Evolutionary conservation across 352 stramenopile species (phyloP).

Genomic region (Phytophthora constricta): DNA sequence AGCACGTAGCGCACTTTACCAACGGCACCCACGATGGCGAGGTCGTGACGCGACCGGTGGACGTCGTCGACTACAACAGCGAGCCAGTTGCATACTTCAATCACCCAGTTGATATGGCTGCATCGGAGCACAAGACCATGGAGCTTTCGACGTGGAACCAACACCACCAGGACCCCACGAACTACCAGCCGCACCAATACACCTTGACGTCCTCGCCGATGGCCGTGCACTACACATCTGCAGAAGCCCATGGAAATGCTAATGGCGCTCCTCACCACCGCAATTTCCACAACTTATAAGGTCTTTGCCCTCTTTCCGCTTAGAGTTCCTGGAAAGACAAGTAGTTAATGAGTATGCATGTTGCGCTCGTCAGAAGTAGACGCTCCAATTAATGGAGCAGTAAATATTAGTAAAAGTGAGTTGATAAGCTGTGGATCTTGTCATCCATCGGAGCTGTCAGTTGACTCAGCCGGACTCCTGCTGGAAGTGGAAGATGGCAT

Average conservation of each 20-base stretch:
- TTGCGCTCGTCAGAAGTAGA: neutral
- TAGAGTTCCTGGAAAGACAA: conserved; percentile 19
- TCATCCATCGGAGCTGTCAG: neutral
- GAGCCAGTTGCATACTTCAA: conserved; percentile 32
- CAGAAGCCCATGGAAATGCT: neutral
- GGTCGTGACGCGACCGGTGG: conserved; percentile 21
- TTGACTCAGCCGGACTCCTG: too few species aligned
- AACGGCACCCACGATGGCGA: conserved; percentile 19
- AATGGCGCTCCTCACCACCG: conserved; percentile 15
- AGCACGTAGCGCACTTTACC: conserved; percentile 59
- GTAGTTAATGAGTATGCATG: conserved; percentile 15
- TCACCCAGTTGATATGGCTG: conserved; percentile 13
- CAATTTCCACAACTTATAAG: conserved; percentile 34
- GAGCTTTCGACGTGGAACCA: conserved; percentile 38
- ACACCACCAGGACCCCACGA: conserved; percentile 13
- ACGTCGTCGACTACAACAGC: conserved; percentile 26
- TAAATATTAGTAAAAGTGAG: conserved; percentile 40
- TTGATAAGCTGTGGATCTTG: neutral
- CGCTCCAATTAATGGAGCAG: conserved; percentile 27
- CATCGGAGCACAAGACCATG: conserved; percentile 33
- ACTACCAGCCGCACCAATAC: conserved; percentile 25
- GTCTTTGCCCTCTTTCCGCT: conserved; percentile 14
- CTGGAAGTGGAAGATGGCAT: too few species aligned
- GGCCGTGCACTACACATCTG: conserved; percentile 20
- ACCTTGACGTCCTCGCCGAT: conserved; percentile 11